Conservation (phyloP, 345 rosid genomes). For the Gynandropsis gynandra region DNA sequence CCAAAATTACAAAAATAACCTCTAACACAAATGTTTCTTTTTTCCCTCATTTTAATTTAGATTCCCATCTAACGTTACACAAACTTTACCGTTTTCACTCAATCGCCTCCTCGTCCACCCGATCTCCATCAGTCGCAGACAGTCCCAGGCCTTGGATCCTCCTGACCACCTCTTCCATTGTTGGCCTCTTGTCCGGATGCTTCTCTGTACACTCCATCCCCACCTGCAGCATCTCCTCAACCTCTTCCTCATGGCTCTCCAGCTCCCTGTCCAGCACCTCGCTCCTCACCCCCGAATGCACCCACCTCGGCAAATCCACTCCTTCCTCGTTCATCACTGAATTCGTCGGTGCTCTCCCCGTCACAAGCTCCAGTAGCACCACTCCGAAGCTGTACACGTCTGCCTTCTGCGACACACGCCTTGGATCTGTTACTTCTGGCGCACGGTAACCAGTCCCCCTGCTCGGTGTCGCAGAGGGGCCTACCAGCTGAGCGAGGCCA, state of each 20-base stretch:
- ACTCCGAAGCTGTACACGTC: conserved; percentile 96
- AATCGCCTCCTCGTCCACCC: conserved; percentile 17
- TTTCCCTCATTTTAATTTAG: too few relatives aligned
- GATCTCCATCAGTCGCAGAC: conserved; percentile 30
- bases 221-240: conserved; percentile 78
- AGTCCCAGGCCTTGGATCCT: conserved; percentile 49
- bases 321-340: conserved; percentile 98
- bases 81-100: conserved; percentile 5
- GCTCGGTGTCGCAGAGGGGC: conserved; percentile 63
- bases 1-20: too few relatives aligned
- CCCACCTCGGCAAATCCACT: conserved; percentile 93
- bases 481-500: conserved; percentile 76
- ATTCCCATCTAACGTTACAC: too few relatives aligned
- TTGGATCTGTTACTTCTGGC: conserved; percentile 88
- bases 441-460: conserved; percentile 86
- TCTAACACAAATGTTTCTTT: too few relatives aligned
- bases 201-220: conserved; percentile 80
- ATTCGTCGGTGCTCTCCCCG: conserved; percentile 85
- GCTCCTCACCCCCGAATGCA: conserved; percentile 79
- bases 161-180: conserved; percentile 53
- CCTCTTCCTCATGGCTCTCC: conserved; percentile 71
- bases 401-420: conserved; percentile 84
- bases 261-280: conserved; percentile 91
- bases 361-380: conserved; percentile 69
- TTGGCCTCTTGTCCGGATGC: conserved; percentile 74